Evolutionary conservation across 805 yeast species (phyloP), one percentile per base, ranked within the genome.

Genomic region (Candida nemodendra): DNA sequence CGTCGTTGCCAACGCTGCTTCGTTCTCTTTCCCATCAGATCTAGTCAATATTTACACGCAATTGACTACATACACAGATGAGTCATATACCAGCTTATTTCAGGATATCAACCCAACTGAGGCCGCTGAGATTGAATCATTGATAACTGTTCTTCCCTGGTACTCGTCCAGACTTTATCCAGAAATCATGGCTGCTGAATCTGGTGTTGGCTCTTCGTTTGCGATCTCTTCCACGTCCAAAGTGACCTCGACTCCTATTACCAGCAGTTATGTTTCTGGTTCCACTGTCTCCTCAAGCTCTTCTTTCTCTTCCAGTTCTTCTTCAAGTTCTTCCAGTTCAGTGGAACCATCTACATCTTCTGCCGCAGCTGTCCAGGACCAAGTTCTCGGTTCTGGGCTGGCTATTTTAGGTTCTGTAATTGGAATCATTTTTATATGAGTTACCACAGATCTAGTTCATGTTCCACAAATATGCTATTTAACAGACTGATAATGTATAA

Each of bases 61-160:
- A 26, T 55, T 58, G 18, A 42, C 46, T 12, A 64, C 68, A 19
- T 64, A 64, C 52, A 65, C 65, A 5, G 66, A 65, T 44, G 57
- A 62, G 42, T 50, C 61, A 14, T 65, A 63, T 51, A 64, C 69
- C 37, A 56, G 66, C 29, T 49, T 65, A 39, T 50, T 64, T 47
- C 42, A 45, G 9, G 17, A 25, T n/a, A 17, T 46, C 8, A 22
- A 27, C 18, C 19, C 24, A 7, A 15, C 40, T 3, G 44, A 44
- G 6, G 23, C 34, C 13, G 9, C 32, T 2, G 36, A 22, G 5
- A 25, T 47, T 13, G 38, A 32, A 12, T 15, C 36, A 3, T 33
- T 47, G 11, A 49, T 41, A 17, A 39, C 51, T 18, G 48, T 16
- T 14, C 38, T 54, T 30, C 58, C 58, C n/a, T 54, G 58, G 58